Base-by-base conservation (phyloP, 2,329 filamentous ascomycete genomes). In the Tolypocladium ovalisporum region DNA sequence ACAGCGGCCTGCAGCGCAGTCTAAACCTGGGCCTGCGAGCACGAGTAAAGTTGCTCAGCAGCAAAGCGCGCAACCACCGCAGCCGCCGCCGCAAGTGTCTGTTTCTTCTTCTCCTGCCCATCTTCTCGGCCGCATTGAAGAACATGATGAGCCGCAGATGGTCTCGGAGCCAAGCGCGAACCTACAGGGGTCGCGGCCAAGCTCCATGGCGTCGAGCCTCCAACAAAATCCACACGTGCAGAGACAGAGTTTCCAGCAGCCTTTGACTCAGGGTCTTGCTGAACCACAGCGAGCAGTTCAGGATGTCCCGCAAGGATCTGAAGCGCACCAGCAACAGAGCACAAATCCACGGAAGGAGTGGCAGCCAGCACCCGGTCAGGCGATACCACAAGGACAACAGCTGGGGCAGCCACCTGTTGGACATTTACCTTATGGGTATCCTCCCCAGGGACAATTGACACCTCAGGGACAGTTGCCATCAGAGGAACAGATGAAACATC, bases 91-190 rank as follows among this genome's bases (percentile, higher is more conserved):
- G 2, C 34, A 55, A 15, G 55, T 15, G 17, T n/a, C 17, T 13
- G 27, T 51, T 22, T 27, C 47, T 19, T 37, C 58, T 15, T 17
- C 42, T 1, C 54, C 62, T 22, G 56, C 59, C 7, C 55, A 61
- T 32, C 34, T 61, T 8, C 42, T 62, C 27, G 59, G 53, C 39
- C 52, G 58, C 5, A 60, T 62, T 35, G 57, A 63, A 37, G 63
- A 64, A 49, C 55, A 59, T 44, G 61, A 63, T n/a, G 61, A 62
- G 47, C 39, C 52, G 34, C 57, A 59, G 9, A 44, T 17, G 32
- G 36, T 15, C 6, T 27, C 35, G 5, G 53, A 44, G 29, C 36
- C 39, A 27, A 34, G 34, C 36, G 40, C 42, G 8, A 36, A 57
- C 8, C 51, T 53, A 22, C 58, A 54, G n/a, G 35, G 24, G 13